A percentile compares a stretch with the other conserved stretches of the same genome.
phyloP scores from a whole-genome alignment of 2,329 filamentous ascomycete genomes.

The Ophiostoma novo-ulmi region DNA sequence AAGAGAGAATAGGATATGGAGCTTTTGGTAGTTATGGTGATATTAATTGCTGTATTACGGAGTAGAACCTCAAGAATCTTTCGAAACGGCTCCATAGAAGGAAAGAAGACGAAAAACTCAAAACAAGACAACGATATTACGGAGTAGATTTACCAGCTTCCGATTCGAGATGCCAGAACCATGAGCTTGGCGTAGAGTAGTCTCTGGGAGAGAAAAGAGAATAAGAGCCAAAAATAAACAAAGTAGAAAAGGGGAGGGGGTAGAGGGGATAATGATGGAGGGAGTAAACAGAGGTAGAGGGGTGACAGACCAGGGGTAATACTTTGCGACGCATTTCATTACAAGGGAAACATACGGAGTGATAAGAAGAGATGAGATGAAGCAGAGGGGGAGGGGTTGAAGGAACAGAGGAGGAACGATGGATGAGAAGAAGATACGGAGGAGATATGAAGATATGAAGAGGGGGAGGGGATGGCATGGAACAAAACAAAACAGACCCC shows the following conservation, averaged over 20 bases:
- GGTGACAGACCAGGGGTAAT: background rate
- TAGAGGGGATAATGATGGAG: no score
- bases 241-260: conserved; percentile 8
- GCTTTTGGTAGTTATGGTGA: no score
- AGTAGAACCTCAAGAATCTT: background rate
- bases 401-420: background rate
- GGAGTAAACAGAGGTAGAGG: background rate
- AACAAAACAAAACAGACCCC: background rate
- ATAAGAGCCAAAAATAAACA: conserved; percentile 9
- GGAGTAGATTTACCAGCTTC: conserved; percentile 3
- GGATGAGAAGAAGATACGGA: no score
- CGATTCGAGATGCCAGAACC: conserved; percentile 24
- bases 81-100: conserved; percentile 22
- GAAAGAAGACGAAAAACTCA: conserved; percentile 7
- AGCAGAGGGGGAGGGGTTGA: background rate
- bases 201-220: background rate
- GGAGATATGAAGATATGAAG: background rate
- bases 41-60: background rate
- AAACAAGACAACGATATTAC: background rate
- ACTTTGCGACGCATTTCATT: background rate
- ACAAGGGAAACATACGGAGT: background rate
- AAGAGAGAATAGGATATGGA: background rate
- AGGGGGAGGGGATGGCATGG: background rate
- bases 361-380: background rate
- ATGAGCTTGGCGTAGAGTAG: conserved; percentile 19